phyloP scores from a whole-genome alignment of 176 grass and related monocot genomes.

The Avena sativa region DNA sequence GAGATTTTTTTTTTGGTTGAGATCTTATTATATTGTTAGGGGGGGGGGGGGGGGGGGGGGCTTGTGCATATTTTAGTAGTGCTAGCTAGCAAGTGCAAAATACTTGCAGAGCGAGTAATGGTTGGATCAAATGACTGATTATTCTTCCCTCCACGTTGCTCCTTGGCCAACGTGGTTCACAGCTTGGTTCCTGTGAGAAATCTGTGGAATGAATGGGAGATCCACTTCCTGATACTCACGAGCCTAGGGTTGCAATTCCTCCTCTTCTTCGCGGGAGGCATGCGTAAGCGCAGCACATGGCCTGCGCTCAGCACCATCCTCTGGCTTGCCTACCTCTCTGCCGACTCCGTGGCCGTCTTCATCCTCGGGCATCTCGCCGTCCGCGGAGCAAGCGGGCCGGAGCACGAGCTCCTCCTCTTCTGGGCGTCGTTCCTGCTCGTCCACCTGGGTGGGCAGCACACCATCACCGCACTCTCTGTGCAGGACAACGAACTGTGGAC shows the following conservation, averaged over 20 bases:
- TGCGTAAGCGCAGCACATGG: conserved; percentile 10
- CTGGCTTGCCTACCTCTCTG: background rate
- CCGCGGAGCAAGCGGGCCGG: background rate
- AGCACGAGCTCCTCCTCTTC: conserved; percentile 2
- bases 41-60: too few relatives aligned
- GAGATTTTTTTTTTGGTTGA: too few relatives aligned
- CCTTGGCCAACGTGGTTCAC: background rate
- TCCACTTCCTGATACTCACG: background rate
- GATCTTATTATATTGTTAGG: too few relatives aligned
- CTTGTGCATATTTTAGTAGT: background rate
- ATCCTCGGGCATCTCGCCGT: conserved; percentile 1
- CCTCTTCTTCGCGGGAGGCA: conserved; percentile 28
- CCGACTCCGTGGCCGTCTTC: conserved; percentile 44
- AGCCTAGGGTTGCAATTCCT: conserved; percentile 40
- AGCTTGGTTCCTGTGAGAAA: background rate
- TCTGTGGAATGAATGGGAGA: conserved; percentile 9
- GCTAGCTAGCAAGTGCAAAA: background rate
- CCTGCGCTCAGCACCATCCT: background rate
- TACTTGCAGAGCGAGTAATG: background rate
- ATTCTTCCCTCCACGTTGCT: background rate
- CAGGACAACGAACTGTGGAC: background rate
- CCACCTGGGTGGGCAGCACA: conserved; percentile 24
- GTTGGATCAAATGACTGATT: background rate
- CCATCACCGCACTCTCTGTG: conserved; percentile 1
- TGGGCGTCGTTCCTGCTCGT: background rate